Base-by-base conservation (phyloP, 2,329 filamentous ascomycete species). In the Taxawa tesnikishii region DNA sequence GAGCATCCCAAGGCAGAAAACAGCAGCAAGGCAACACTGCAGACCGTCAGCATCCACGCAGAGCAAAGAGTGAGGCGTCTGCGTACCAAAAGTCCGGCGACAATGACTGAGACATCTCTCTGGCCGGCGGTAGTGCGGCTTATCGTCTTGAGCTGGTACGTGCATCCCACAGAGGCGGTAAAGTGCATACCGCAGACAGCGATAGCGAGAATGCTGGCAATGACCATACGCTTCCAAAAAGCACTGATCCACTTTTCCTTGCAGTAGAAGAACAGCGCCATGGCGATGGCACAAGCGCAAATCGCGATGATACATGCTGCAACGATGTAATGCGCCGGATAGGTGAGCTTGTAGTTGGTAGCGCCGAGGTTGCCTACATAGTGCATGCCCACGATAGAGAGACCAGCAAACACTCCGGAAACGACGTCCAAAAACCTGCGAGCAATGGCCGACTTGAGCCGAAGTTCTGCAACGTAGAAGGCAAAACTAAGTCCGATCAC, bases 121-220 rank as follows among this genome's bases (percentile, higher is more conserved):
- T 62, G 51, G 29, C 58, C 58, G 26, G 47, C 52, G 10, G 50
- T 37, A 18, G 41, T 43, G 18, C 59, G 42, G 29, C 62, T 59
- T 31, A 67, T 51, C 27, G 63, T 50, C 41, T 67, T 54, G 31
- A 83, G 54, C 26, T 65, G 65, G 51, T 87, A 90, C 6, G 55
- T 51, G 3, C 82, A 90, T 11, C 81, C 81, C 8, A 72, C 67
- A 3, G 78, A 69, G 18, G 79, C 83, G 34, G 79, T 79, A 79
- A 83, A 92, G 56, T 92, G 83, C 83, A 92, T 90, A 1, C 81
- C 82, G 6, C 78, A 85, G 2, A 90, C 80, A 26, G 79, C 82
- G 11, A 70, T 64, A 6, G 81, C 79, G 25, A 92, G 65, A 12
- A 85, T 55, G 28, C 73, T 57, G 7, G 78, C 79, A 38, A 76